phyloP scores from a whole-genome alignment of 2,329 filamentous ascomycete species.

The Curvularia eragrostidis region DNA sequence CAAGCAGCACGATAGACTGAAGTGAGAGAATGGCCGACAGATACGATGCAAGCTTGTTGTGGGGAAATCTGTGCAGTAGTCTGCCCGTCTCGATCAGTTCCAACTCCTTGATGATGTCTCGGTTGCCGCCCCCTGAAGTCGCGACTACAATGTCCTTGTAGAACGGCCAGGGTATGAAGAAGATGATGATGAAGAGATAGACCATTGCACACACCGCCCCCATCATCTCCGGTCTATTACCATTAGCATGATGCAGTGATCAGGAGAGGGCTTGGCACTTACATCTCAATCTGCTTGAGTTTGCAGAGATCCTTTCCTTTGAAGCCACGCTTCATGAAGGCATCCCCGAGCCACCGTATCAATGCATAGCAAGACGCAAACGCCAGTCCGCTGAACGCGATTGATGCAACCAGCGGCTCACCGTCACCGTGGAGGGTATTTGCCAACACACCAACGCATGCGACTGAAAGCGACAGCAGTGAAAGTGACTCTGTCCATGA shows the following conservation, averaged over 20 bases:
- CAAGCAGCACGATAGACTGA: conserved; percentile 87
- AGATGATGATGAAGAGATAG: conserved; percentile 85
- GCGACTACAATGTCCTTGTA: conserved; percentile 98
- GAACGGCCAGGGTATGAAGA: conserved; percentile 96
- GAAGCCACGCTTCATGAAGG: conserved; percentile 86
- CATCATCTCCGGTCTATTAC: conserved; percentile 84
- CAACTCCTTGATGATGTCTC: conserved; percentile 79
- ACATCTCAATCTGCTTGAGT: conserved; percentile 75
- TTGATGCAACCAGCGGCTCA: conserved; percentile 84
- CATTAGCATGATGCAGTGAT: conserved; percentile 23
- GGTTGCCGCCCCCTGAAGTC: conserved; percentile 90
- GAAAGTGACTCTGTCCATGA: conserved; percentile 62
- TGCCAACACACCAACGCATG: conserved; percentile 74
- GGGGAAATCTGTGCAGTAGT: conserved; percentile 88
- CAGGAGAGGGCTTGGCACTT: conserved; percentile 39
- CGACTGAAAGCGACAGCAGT: conserved; percentile 68
- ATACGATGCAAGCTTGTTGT: conserved; percentile 96
- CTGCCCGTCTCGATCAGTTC: conserved; percentile 80
- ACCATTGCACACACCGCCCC: conserved; percentile 91
- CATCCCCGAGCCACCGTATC: conserved; percentile 90
- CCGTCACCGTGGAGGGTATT: conserved; percentile 85
- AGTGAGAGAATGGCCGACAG: conserved; percentile 92
- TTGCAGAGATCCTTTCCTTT: conserved; percentile 91
- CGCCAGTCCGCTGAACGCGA: conserved; percentile 84
- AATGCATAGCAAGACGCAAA: conserved; percentile 83